These are phyloP conservation scores for Fusarium devonianum DNA, from an alignment of 2,329 filamentous ascomycete species.

Conservation along the genomic window DNA sequence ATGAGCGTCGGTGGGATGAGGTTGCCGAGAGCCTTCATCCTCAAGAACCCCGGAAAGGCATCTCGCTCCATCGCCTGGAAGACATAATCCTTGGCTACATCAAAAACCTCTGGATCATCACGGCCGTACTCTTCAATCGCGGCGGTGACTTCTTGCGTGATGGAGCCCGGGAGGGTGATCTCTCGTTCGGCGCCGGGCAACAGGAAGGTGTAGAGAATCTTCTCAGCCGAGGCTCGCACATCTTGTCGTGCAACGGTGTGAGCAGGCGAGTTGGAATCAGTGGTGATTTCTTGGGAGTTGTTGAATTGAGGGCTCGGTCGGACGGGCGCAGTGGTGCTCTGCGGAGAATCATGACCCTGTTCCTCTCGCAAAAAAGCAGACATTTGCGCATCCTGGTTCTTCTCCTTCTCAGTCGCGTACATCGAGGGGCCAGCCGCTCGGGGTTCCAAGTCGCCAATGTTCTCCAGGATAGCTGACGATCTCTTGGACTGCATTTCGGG, in stretches of 20 bases:
- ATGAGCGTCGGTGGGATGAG: slow-evolving; percentile 91
- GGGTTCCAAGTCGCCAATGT: slow-evolving; percentile 70
- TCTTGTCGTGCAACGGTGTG: slow-evolving; percentile 88
- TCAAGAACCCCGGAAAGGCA: slow-evolving; percentile 95
- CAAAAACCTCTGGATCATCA: slow-evolving; percentile 97
- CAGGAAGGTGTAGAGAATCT: slow-evolving; percentile 97
- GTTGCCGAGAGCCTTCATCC: slow-evolving; percentile 94
- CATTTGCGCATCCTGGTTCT: slow-evolving; percentile 85
- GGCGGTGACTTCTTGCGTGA: slow-evolving; percentile 83
- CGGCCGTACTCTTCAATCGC: slow-evolving; percentile 90
- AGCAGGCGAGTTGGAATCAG: slow-evolving; percentile 82
- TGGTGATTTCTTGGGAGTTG: slow-evolving; percentile 67
- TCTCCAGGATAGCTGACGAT: slow-evolving; percentile 81
- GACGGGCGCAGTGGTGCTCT: slow-evolving; percentile 55
- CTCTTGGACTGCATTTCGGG: slow-evolving; percentile 91
- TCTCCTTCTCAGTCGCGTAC: slow-evolving; percentile 74
- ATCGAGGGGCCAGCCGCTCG: slow-evolving; percentile 66
- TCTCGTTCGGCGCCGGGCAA: slow-evolving; percentile 95
- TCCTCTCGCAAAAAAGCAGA: slow-evolving; percentile 86
- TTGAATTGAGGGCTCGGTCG: slow-evolving; percentile 65
- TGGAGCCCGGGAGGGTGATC: slow-evolving; percentile 88
- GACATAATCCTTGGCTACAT: slow-evolving; percentile 97
- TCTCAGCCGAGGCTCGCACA: slow-evolving; percentile 91
- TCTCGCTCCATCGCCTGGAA: slow-evolving; percentile 99
- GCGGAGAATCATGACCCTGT: slow-evolving; percentile 62